A percentile compares a stretch with the other conserved stretches of the same genome.
Evolutionary conservation across 495 filamentous ascomycete species (phyloP).

Genomic region (Lophiotrema nucula): DNA sequence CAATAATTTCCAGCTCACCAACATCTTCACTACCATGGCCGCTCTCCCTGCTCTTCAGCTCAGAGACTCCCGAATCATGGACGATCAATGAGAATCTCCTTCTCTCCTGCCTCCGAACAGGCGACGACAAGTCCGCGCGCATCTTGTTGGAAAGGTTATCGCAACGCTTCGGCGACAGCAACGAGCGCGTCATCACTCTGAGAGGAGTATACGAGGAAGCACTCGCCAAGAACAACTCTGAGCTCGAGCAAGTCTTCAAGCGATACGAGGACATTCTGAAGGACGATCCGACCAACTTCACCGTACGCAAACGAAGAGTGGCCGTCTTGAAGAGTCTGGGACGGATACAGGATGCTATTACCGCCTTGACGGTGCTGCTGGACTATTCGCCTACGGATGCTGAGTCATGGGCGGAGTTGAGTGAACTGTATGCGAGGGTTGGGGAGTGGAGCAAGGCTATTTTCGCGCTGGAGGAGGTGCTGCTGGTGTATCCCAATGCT

Average conservation of each 20-base stretch:
- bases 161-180: conserved; percentile 73
- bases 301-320: conserved; percentile 79
- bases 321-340: conserved; percentile 74
- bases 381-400: conserved; percentile 84
- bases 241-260: conserved; percentile 65
- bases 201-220: conserved; percentile 84
- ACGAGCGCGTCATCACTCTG: conserved; percentile 80
- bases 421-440: conserved; percentile 77
- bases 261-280: conserved; percentile 74
- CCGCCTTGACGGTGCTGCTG: conserved; percentile 69
- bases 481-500: conserved; percentile 84
- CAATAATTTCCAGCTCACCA: conserved; percentile 56
- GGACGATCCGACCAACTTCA: conserved; percentile 77
- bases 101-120: conserved; percentile 77
- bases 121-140: conserved; percentile 75
- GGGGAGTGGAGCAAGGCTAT: conserved; percentile 77
- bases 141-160: conserved; percentile 70
- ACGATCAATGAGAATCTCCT: conserved; percentile 79
- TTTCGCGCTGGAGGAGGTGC: conserved; percentile 85
- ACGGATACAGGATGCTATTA: conserved; percentile 67
- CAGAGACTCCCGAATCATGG: conserved; percentile 77
- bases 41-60: conserved; percentile 51
- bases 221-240: conserved; percentile 60
- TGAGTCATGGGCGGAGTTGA: conserved; percentile 91
- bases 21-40: conserved; percentile 50